Evolutionary conservation across 306 rosid species (phyloP).

Genomic region (Fagus sylvatica): DNA sequence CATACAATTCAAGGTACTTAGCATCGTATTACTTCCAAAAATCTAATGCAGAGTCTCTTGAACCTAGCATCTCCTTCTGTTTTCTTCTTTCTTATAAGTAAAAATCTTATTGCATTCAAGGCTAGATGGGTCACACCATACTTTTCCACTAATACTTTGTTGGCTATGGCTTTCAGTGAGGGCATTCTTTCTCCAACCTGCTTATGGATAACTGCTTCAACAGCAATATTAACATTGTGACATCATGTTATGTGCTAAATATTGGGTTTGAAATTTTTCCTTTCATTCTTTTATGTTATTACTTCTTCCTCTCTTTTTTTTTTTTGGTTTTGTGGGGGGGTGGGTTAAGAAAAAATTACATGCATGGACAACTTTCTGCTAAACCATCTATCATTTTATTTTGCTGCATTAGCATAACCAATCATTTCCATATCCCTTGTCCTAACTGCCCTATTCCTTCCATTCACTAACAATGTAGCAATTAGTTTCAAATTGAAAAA

Average conservation of each 20-base stretch:
- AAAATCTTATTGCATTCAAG: background rate
- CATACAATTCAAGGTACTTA: background rate
- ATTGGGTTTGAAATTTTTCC: too few species aligned
- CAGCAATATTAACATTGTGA: too few species aligned
- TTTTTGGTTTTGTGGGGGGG: background rate
- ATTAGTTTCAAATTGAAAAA: background rate
- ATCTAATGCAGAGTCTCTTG: background rate
- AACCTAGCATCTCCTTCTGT: background rate
- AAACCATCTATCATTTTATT: background rate
- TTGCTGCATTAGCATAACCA: background rate
- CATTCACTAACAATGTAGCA: background rate
- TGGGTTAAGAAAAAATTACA: background rate
- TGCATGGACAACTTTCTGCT: background rate
- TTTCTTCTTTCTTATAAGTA: background rate
- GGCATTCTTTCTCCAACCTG: too few species aligned
- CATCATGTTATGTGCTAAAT: too few species aligned
- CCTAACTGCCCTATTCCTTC: too few species aligned
- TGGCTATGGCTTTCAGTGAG: background rate
- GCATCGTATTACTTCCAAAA: background rate
- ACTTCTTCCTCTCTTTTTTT: too few species aligned
- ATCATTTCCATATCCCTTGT: background rate
- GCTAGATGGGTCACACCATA: background rate
- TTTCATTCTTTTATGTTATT: too few species aligned
- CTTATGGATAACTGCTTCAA: too few species aligned
- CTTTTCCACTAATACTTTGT: background rate